A percentile compares a stretch with the other conserved stretches of the same genome.
phyloP scores from a whole-genome alignment of 1,139 yeast species.

The Suhomyces anneliseae region DNA sequence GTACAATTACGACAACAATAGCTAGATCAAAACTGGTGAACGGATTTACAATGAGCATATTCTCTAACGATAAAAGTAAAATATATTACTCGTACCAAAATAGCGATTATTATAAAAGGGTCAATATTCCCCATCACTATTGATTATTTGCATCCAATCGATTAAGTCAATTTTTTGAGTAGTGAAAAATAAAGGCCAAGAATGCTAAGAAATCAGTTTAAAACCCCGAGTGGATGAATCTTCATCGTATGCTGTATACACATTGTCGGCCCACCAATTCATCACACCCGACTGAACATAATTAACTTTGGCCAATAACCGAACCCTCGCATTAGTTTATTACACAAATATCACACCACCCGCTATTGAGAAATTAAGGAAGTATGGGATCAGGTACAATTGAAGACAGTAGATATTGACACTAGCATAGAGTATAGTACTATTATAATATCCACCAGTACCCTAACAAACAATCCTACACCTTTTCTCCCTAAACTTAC shows the following conservation, averaged over 20 bases:
- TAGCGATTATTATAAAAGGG: not conserved
- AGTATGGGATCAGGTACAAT: too few species aligned
- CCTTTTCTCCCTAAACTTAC: too few species aligned
- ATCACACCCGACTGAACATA: not conserved
- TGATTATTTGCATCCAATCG: not conserved
- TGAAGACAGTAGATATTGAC: too few species aligned
- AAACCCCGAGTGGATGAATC: not conserved
- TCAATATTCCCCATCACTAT: too few species aligned
- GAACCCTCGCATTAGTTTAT: not conserved
- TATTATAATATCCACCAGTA: too few species aligned
- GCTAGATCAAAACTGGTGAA: not conserved
- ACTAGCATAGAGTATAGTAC: too few species aligned
- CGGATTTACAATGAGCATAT: not conserved
- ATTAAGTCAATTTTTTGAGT: too few species aligned
- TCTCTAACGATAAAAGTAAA: not conserved
- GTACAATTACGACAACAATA: not conserved
- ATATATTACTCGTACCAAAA: not conserved
- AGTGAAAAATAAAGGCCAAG: too few species aligned
- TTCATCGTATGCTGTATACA: not conserved
- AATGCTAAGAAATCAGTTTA: too few species aligned
- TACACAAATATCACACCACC: too few species aligned
- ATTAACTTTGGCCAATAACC: not conserved
- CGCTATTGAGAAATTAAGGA: too few species aligned
- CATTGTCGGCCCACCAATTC: not conserved
- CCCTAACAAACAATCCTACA: too few species aligned